Base-by-base conservation (phyloP, 208 protist species). In the Trypanosoma lewisi region DNA sequence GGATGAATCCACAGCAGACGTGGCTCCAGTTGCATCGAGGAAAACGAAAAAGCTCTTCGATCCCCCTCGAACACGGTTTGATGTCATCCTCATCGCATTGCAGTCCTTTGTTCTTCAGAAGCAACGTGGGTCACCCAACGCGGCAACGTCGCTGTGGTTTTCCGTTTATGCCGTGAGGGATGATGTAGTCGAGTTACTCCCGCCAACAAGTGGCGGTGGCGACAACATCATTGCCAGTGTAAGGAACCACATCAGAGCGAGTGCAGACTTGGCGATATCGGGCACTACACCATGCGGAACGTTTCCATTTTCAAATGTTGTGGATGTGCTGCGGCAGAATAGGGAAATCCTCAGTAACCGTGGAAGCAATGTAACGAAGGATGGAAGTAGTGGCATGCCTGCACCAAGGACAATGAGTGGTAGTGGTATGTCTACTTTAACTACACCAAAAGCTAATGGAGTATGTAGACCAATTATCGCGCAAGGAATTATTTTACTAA, bases 401-500 rank as follows among this genome's bases (percentile, higher is more conserved):
- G 14, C n/a, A n/a, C n/a, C 9, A 52, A 33, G 8, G 7, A 45
- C 3, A 9, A 17, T 17, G 11, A 9, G 19, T 3, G 16, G 19
- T 45, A 17, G 16, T n/a, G 41, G 4, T 31, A 30, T 21, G 3
- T 3, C 11, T 14, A 19, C 31, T 3, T 34, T 27, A 28, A 14
- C 27, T 11, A 14, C 52, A 21, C 8, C 31, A 42, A 2, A 8
- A 42, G 2, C 36, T 41, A 16, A 16, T 16, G 36, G 36, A 7
- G 9, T 41, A 17, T 21, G 33, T 34, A 17, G 33, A 28, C 66
- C 56, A 27, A 70, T 57, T 0, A 28, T 76, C n/a, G 66, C 84
- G 23, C 82, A 88, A 47, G 82, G 78, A 25, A 60, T 88, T 25
- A 57, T 78, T 4, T 52, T 88, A 6, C 70, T 82, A 9, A 84